Evolutionary conservation across 306 rosid genomes (phyloP), one percentile per base, ranked within the genome.

Genomic region (Sophora flavescens): DNA sequence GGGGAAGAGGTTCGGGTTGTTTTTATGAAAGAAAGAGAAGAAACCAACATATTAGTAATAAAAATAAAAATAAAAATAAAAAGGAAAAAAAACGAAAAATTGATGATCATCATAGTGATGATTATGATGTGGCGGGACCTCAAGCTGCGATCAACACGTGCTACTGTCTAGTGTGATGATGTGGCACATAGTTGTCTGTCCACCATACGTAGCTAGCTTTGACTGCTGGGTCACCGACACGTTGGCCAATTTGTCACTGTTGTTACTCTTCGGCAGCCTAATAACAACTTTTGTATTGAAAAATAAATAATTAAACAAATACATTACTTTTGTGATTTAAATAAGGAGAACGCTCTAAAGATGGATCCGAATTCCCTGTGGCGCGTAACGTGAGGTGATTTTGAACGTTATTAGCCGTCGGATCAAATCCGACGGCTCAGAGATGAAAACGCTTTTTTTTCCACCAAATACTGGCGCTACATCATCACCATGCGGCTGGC

Each of bases 121-220:
- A 69, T 57, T 48, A 54, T 45, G 68, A 68, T 68, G 70, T 53
- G 81, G 67, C 78, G 80, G 89, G 83, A 81, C 92, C 87, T 76
- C n/a, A 76, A 54, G 91, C 83, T 83, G 91, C 86, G 16, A 84
- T 78, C 76, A 88, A 88, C 97, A 89, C 97, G 97, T 89, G 98
- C 79, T 45, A 2, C 8, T 89, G 98, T 93, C 93, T 77, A 51
- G 63, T n/a, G 7, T 52, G 84, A 58, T 84, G 85, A 89, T 90
- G 91, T 91, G 91, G 87, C 81, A 77, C 79, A 84, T 44, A 73
- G 36, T 61, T 61, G 17, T 60, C 22, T 74, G 78, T 75, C 74
- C 72, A 45, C 57, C 82, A 64, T 32, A 47, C 30, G 22, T 56
- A 16, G 62, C 72, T 56, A 16, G 62, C 72, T 82, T 88, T 84